Evolutionary conservation across 345 rosid genomes (phyloP).

Genomic region (Aquilaria sinensis): DNA sequence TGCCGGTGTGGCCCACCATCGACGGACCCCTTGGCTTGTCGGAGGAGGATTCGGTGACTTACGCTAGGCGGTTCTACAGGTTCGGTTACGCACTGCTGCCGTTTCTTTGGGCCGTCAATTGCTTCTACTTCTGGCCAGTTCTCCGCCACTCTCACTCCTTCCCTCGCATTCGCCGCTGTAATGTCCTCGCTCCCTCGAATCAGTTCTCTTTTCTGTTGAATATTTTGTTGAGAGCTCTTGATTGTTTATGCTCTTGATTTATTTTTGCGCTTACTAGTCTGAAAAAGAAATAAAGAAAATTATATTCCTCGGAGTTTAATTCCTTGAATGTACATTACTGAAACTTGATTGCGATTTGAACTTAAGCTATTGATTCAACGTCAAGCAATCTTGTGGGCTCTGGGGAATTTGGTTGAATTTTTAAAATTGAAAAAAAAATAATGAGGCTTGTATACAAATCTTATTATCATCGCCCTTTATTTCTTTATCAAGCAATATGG

Average conservation of each 20-base stretch:
- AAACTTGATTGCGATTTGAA: too few species aligned
- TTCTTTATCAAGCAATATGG: too few species aligned
- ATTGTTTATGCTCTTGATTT: neutral
- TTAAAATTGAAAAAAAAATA: too few species aligned
- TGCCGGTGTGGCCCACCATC: conserved; percentile 83
- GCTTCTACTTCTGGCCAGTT: conserved; percentile 99
- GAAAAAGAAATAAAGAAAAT: neutral
- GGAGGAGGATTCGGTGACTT: conserved; percentile 74
- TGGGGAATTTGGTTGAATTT: too few species aligned
- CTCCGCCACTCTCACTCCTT: conserved; percentile 80
- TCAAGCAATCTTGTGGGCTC: too few species aligned
- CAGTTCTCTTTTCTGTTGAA: neutral
- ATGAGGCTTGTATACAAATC: too few species aligned
- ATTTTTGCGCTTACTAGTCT: neutral
- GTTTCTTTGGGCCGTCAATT: conserved; percentile 94
- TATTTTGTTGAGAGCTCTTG: neutral
- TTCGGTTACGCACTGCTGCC: conserved; percentile 91
- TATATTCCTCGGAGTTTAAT: neutral
- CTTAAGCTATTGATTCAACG: too few species aligned
- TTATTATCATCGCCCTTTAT: too few species aligned
- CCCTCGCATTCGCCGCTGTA: conserved; percentile 77
- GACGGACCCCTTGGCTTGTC: conserved; percentile 85
- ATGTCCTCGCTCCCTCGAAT: conserved; percentile 1
- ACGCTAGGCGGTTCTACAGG: conserved; percentile 82
- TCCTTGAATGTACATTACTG: neutral